Conservation (phyloP, 495 filamentous ascomycete genomes). For the Tuber magnatum region DNA sequence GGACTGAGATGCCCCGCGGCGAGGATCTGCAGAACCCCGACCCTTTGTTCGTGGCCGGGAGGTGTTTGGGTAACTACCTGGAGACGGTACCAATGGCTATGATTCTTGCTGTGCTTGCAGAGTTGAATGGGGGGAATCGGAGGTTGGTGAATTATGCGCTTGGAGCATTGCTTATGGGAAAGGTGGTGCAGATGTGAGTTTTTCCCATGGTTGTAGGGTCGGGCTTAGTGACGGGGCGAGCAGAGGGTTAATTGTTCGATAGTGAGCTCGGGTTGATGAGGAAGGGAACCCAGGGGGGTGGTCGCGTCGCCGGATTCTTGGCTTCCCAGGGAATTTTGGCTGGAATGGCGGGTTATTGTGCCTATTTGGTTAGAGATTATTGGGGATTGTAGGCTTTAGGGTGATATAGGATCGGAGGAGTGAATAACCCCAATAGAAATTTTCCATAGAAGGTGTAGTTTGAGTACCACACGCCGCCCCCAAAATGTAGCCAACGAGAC, state of each 20-base stretch:
- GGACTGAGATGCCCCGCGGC: background rate
- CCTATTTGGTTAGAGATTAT: conserved; percentile 12
- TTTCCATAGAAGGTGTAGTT: background rate
- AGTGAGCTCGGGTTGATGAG: conserved; percentile 32
- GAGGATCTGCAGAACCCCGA: conserved; percentile 10
- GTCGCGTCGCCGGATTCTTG: conserved; percentile 33
- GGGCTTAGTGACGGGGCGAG: background rate
- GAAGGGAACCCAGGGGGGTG: conserved; percentile 20
- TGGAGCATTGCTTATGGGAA: conserved; percentile 20
- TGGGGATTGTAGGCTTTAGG: background rate
- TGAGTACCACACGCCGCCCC: too few relatives aligned
- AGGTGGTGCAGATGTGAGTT: conserved; percentile 26
- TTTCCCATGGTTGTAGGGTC: background rate
- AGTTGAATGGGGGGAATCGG: conserved; percentile 49
- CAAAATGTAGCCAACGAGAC: too few relatives aligned
- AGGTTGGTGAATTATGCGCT: conserved; percentile 31
- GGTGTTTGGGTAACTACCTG: conserved; percentile 25
- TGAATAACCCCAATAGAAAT: background rate
- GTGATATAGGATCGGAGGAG: background rate
- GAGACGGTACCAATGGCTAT: conserved; percentile 28
- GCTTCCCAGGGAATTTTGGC: conserved; percentile 26
- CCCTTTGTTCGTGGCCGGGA: conserved; percentile 17
- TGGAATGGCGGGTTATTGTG: conserved; percentile 32
- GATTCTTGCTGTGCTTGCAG: conserved; percentile 43
- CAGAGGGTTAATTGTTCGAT: background rate